Base-by-base conservation (phyloP, 805 yeast genomes). In the Zygoascus tannicola region DNA sequence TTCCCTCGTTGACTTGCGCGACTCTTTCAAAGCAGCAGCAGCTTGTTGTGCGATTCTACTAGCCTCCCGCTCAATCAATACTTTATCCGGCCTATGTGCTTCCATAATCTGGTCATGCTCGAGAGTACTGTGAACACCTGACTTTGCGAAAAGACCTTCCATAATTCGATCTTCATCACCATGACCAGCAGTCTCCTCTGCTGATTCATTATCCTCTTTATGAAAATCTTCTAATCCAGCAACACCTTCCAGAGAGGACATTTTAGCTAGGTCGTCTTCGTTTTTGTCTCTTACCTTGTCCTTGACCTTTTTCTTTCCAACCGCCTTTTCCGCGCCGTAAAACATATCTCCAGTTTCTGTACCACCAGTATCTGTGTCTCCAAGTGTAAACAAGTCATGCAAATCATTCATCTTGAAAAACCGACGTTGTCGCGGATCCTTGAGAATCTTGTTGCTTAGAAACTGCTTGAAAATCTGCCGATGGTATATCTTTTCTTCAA, bases 381-480 rank as follows among this genome's bases (percentile, higher is more conserved):
- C 94, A 19, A 92, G 64, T 0, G 92, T 73, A 59, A 92, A 92
- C 45, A 92, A 65, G 62, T 92, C 97, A 53, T 88, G 92, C 38
- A 92, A 65, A 55, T 92, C 97, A 55, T 84, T 86, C 73, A 80
- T 80, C 56, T 92, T 92, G 69, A 92, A 92, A 55, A 90, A 88
- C 46, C 97, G 66, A 47, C 88, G 74, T 58, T 92, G 97, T 53
- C 88, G 87, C 1, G 98, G 97, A 59, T 92, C 98, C 52, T 86
- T 88, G 55, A 92, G 66, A 49, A 92, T 88, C 64, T 90, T 92
- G 62, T 92, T 92, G 0, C 97, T 85, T 50, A 92, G 64, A 52
- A 90, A 82, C 50, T 94, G 96, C 60, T 92, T 92, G 74, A 90
- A 92, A 26, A 92, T 92, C 63, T 92, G 98, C 18, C 98, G 74